Base-by-base conservation (phyloP, 1,284 basidiomycete species). In the Wolfiporia cocos region DNA sequence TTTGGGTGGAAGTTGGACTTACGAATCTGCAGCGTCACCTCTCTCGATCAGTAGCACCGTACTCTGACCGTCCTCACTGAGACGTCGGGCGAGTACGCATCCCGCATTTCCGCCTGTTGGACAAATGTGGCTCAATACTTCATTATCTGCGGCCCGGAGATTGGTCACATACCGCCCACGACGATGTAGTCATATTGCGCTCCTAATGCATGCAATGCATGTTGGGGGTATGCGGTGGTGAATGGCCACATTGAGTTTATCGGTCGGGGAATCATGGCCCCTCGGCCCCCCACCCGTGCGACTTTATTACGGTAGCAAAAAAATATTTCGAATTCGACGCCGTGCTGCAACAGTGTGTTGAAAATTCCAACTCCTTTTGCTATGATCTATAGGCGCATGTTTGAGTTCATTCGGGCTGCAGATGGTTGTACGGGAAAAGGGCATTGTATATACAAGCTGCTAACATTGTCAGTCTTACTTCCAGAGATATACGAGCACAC, bases 111-210 rank as follows among this genome's bases (percentile, higher is more conserved):
- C 41, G 11, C 41, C 41, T 42, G 28, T 3, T 11, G 17, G n/a
- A n/a, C n/a, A 24, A 30, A 19, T 12, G 17, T 36, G 24, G 24
- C 15, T 15, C 7, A 10, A 34, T 34, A 41, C 22, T 17, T 21
- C 4, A 32, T 26, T 40, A 5, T 4, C 6, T n/a, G 31, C n/a
- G 5, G 21, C 5, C 11, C n/a, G 9, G 21, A 14, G 30, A 6
- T 5, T 15, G 3, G n/a, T 15, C 18, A 41, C 41, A 26, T 21
- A 42, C 41, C 41, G 6, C 41, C 41, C 7, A 37, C 41, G 6
- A 42, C 34, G 5, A 42, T 42, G 41, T 36, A 42, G 35, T 42
- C 41, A 17, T 42, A 42, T 28, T 37, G 24, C 28, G 34, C 12
- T 21, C 20, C 20, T 15, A 42, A 20, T 7, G 20, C 15, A 5